Evolutionary conservation across 2,329 filamentous ascomycete genomes (phyloP).

Genomic region (Exophiala lecanii-corni): DNA sequence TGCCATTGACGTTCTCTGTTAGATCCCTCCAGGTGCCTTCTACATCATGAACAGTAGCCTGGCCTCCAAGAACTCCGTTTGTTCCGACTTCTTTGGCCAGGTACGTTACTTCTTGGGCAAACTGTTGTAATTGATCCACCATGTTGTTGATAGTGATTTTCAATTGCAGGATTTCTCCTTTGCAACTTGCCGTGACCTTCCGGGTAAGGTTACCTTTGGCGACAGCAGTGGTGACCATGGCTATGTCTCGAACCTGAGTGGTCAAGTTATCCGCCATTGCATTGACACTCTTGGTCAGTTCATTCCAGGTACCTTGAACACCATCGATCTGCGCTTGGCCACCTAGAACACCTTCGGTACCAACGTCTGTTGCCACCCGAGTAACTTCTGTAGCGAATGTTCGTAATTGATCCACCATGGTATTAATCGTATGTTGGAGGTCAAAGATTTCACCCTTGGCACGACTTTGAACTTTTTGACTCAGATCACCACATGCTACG

Average conservation of each 20-base stretch:
- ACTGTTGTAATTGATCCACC: constrained; percentile 96
- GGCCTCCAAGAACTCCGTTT: constrained; percentile 86
- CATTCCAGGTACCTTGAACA: constrained; percentile 85
- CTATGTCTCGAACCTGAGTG: constrained; percentile 91
- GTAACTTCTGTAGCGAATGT: constrained; percentile 83
- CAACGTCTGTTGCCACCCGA: constrained; percentile 75
- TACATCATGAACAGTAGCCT: constrained; percentile 92
- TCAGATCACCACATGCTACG: constrained; percentile 76
- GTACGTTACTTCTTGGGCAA: constrained; percentile 93
- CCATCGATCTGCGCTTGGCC: constrained; percentile 79
- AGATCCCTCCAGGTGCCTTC: constrained; percentile 96
- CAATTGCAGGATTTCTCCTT: constrained; percentile 86
- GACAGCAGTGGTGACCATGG: constrained; percentile 66
- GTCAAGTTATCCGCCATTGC: constrained; percentile 85
- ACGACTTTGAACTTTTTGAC: constrained; percentile 77
- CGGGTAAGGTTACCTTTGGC: constrained; percentile 87
- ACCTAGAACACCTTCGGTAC: constrained; percentile 76
- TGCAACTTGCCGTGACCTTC: constrained; percentile 89
- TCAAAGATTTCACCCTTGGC: constrained; percentile 78
- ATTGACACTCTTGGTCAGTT: constrained; percentile 79
- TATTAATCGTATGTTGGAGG: constrained; percentile 81
- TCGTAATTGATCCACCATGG: constrained; percentile 80
- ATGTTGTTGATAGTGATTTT: constrained; percentile 99
- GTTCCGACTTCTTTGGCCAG: constrained; percentile 95
- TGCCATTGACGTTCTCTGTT: constrained; percentile 93